Conservation (phyloP, 2,329 filamentous ascomycete genomes). For the Claviceps sp. region DNA sequence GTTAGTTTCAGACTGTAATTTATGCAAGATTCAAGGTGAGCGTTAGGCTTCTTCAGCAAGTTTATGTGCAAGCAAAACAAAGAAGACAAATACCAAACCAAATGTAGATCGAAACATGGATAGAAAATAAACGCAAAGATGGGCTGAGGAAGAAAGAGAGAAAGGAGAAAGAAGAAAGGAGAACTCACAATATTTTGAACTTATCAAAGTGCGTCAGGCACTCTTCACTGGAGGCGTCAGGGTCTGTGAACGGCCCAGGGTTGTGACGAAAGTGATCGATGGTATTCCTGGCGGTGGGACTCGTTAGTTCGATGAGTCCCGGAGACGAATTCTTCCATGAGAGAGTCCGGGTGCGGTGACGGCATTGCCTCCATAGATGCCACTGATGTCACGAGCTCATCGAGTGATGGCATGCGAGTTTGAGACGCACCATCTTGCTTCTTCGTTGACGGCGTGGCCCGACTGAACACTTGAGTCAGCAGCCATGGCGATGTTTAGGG, state of each 20-base stretch:
- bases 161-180: background rate
- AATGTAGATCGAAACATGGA: background rate
- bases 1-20: background rate
- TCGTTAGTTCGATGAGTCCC: background rate
- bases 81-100: background rate
- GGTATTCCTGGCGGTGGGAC: conserved; percentile 50
- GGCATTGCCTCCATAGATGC: background rate
- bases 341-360: background rate
- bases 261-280: conserved; percentile 68
- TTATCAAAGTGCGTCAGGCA: conserved; percentile 45
- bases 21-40: too few species aligned
- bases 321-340: background rate
- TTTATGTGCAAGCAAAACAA: background rate
- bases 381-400: background rate
- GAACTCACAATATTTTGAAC: conserved; percentile 60
- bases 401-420: background rate
- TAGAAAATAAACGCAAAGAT: too few species aligned
- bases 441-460: conserved; percentile 11
- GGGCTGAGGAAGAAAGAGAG: background rate
- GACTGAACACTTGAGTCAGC: conserved; percentile 9
- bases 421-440: conserved; percentile 21
- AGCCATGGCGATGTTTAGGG: conserved; percentile 12
- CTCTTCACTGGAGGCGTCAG: conserved; percentile 39
- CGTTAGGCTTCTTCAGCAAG: background rate
- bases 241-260: conserved; percentile 69